Evolutionary conservation across 306 rosid species (phyloP), one percentile per base, ranked within the genome.

Genomic region (Casuarina equisetifolia): DNA sequence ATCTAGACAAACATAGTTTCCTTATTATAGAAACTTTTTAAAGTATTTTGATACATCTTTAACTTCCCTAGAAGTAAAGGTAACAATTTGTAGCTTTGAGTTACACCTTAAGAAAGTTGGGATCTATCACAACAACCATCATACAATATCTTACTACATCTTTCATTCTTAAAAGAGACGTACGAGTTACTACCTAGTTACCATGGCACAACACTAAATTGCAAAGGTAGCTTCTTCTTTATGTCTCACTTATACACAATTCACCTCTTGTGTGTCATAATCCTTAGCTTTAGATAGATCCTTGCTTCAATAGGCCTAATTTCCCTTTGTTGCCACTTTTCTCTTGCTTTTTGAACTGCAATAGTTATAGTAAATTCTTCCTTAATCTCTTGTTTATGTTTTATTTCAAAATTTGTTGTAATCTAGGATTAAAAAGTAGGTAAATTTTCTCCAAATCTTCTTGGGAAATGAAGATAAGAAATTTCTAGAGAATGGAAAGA

Each of bases 61-160:
- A 78, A 91, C 89, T 85, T 92, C 98, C 81, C 99, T 98, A 82
- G 92, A 79, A 72, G 90, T 83, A 25, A 82, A 95, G 97, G 88
- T 85, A 87, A 88, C 98, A 95, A 73, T 92, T 92, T 83, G 97
- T 97, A 87, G 96, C 98, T 92, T 98, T 88, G 75, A 95, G 90
- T 77, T 88, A 91, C 83, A 90, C 97, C 80, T 73, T 95, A 80
- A 87, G 90, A 75, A 95, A 95, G 86, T 72, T 87, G 68, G 89
- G 94, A 89, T 92, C 99, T 61, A 95, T 87, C 68, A 88, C 86
- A 59, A 91, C 85, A 82, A 96, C 96, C 89, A 87, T 80, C 83
- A 76, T 78, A 88, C 98, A 95, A 80, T 95, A 97, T 73, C 76
- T 85, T 76, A 92, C 81, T 40, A 96, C 99, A 82, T 88, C 98